Percentiles rank a stretch among this genome's conserved stretches.
Evolutionary conservation across 805 yeast genomes (phyloP).

Genomic region (Priceomyces castillae): DNA sequence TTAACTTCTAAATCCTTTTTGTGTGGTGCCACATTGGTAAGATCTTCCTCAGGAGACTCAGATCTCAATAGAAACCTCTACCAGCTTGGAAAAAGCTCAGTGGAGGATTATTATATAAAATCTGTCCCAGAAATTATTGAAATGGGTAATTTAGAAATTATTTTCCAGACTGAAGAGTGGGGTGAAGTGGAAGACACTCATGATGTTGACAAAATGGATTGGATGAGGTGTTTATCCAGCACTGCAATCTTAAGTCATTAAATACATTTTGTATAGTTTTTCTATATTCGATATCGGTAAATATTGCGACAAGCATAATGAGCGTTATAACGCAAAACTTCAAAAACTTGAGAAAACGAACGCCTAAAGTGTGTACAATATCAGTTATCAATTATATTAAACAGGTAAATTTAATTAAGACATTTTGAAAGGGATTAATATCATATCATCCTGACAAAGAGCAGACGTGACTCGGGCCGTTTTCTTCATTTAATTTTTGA

Average conservation of each 20-base stretch:
- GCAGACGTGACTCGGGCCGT: background rate
- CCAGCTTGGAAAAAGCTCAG: conserved; percentile 33
- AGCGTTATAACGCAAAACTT: background rate
- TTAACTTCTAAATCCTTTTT: conserved; percentile 82
- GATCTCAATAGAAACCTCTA: conserved; percentile 19
- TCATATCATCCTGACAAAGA: background rate
- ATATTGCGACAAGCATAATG: background rate
- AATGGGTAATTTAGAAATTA: conserved; percentile 76
- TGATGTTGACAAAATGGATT: conserved; percentile 92
- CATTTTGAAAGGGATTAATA: background rate
- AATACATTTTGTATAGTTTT: background rate
- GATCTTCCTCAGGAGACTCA: conserved; percentile 37
- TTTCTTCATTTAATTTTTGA: background rate
- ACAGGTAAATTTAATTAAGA: background rate
- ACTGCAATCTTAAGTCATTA: conserved; percentile 47
- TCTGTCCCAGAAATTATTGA: conserved; percentile 69
- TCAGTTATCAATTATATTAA: background rate
- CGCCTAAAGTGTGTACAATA: background rate
- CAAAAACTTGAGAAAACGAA: background rate
- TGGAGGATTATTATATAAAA: conserved; percentile 34
- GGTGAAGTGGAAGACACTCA: conserved; percentile 99
- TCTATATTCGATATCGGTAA: background rate
- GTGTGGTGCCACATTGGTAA: conserved; percentile 68
- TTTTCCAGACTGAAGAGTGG: conserved; percentile 86
- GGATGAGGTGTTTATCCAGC: conserved; percentile 76